phyloP scores from a whole-genome alignment of 2,329 filamentous ascomycete genomes.

The Basipetospora chlamydospora region DNA sequence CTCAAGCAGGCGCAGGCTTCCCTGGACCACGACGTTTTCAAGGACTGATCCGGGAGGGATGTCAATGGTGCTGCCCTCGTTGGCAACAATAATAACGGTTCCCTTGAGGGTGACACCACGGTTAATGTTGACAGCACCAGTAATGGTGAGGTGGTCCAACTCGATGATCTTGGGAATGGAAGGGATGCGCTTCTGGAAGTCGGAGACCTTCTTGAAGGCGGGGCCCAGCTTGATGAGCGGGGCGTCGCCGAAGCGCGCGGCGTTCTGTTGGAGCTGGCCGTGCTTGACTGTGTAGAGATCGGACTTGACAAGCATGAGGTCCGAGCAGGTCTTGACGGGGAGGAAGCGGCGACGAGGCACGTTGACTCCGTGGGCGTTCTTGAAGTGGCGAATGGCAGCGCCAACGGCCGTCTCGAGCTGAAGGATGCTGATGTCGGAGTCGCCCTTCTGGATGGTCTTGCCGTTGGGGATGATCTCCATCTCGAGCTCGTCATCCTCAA shows the following conservation, averaged over 20 bases:
- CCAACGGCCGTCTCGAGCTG: conserved; percentile 98
- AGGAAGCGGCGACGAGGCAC: conserved; percentile 95
- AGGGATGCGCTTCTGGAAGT: conserved; percentile 78
- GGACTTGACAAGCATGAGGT: conserved; percentile 98
- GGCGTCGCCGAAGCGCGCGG: conserved; percentile 88
- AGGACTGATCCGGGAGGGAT: conserved; percentile 91
- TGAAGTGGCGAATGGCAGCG: conserved; percentile 96
- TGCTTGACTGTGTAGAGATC: conserved; percentile 98
- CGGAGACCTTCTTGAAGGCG: conserved; percentile 99
- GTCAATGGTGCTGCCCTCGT: conserved; percentile 94
- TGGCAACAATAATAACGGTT: conserved; percentile 97
- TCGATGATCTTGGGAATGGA: conserved; percentile 85
- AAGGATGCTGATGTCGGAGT: conserved; percentile 92
- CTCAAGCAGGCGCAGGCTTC: conserved; percentile 66
- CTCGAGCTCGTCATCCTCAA: conserved; percentile 94
- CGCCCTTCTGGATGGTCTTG: conserved; percentile 99
- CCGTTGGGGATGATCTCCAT: conserved; percentile 99
- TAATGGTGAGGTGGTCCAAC: conserved; percentile 92
- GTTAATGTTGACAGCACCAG: conserved; percentile 90
- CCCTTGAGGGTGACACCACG: conserved; percentile 93
- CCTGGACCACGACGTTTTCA: conserved; percentile 98
- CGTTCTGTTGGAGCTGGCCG: conserved; percentile 93
- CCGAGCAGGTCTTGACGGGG: conserved; percentile 99
- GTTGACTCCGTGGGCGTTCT: conserved; percentile 97
- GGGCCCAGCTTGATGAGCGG: conserved; percentile 96